A percentile compares a stretch with the other conserved stretches of the same genome.
phyloP scores from a whole-genome alignment of 2,329 filamentous ascomycete genomes.

The Aspergillus tubingensis region DNA sequence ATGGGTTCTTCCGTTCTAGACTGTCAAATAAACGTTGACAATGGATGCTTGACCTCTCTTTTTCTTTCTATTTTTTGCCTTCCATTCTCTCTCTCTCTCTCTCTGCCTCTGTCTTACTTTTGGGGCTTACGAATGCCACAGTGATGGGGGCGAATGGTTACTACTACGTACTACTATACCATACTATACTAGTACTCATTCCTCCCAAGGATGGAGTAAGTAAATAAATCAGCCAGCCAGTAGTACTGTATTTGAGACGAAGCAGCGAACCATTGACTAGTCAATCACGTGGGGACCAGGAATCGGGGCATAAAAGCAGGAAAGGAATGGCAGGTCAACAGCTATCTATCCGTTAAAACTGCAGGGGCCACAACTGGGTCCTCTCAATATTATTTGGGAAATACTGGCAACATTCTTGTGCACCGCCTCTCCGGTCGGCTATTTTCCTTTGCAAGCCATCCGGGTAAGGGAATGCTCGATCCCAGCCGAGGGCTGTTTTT shows the following conservation, averaged over 20 bases:
- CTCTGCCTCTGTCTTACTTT: no score
- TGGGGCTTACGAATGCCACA: neutral
- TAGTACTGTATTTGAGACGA: neutral
- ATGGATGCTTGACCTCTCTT: neutral
- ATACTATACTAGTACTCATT: neutral
- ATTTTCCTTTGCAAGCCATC: neutral
- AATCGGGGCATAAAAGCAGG: neutral
- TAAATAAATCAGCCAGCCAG: no score
- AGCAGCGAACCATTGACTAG: neutral
- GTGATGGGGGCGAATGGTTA: no score
- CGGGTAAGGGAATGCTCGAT: neutral
- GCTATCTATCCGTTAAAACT: neutral
- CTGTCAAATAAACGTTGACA: neutral
- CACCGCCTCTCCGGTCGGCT: neutral
- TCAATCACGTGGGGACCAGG: neutral
- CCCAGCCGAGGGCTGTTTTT: neutral
- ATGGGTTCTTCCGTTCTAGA: neutral
- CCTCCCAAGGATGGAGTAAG: no score
- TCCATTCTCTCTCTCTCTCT: no score
- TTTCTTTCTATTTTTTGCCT: no score
- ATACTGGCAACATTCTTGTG: neutral
- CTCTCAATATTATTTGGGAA: slow-evolving; percentile 1
- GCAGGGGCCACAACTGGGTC: neutral
- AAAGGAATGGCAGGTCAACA: neutral
- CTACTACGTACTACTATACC: neutral